phyloP scores from a whole-genome alignment of 2,329 filamentous ascomycete genomes.

The Aspergillus felis region DNA sequence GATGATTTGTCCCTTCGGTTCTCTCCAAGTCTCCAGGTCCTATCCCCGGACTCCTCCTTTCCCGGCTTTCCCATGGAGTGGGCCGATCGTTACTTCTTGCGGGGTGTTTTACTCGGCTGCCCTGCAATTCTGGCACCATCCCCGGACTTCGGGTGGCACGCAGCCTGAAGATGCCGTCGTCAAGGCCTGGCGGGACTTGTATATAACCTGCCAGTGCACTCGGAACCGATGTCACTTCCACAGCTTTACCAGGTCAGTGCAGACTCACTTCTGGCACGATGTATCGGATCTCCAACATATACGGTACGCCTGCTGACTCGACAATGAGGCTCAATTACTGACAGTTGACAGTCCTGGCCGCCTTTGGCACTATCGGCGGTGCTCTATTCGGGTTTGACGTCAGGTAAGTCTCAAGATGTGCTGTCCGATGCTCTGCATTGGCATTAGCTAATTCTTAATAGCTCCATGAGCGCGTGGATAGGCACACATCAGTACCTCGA shows the following conservation, averaged over 20 bases:
- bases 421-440: slow-evolving; percentile 7
- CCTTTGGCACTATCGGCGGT: slow-evolving; percentile 55
- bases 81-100: slow-evolving; percentile 11
- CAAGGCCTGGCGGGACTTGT: neutral
- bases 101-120: neutral
- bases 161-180: neutral
- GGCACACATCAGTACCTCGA: slow-evolving; percentile 50
- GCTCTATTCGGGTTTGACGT: slow-evolving; percentile 59
- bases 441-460: slow-evolving; percentile 9
- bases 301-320: slow-evolving; percentile 6
- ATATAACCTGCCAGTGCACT: slow-evolving; percentile 1
- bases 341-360: slow-evolving; percentile 43
- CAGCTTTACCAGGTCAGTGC: neutral
- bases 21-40: slow-evolving; percentile 1
- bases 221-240: neutral
- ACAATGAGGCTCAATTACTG: neutral
- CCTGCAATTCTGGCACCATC: slow-evolving; percentile 11
- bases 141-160: neutral
- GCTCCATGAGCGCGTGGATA: slow-evolving; percentile 45
- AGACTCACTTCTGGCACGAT: slow-evolving; percentile 10
- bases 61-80: neutral
- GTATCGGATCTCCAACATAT: slow-evolving; percentile 20
- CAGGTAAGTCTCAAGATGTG: slow-evolving; percentile 44
- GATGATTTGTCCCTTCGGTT: slow-evolving; percentile 10
- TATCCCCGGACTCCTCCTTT: slow-evolving; percentile 8